phyloP scores from a whole-genome alignment of 1,139 yeast species.

The Sugiyamaella neomexicana region DNA sequence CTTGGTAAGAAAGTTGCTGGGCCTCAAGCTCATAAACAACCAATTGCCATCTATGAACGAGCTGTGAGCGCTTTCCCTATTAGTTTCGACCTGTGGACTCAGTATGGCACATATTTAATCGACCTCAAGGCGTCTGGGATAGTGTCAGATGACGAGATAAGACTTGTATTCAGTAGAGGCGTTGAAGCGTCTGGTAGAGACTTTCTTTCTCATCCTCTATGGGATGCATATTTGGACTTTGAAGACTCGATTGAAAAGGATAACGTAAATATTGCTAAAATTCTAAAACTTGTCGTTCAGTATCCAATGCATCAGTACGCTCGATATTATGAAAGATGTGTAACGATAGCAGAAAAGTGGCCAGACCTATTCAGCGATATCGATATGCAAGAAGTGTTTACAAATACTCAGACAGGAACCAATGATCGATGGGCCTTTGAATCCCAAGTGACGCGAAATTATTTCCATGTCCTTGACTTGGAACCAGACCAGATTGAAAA shows the following conservation, averaged over 20 bases:
- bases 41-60: slow-evolving; percentile 47
- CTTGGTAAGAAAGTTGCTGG: slow-evolving; percentile 37
- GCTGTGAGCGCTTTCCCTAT: slow-evolving; percentile 54
- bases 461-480: slow-evolving; percentile 50
- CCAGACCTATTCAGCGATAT: slow-evolving; percentile 29
- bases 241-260: slow-evolving; percentile 43
- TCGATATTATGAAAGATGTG: slow-evolving; percentile 46
- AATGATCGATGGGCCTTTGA: slow-evolving; percentile 68
- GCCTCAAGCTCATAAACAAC: neutral
- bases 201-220: slow-evolving; percentile 71
- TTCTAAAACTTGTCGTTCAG: slow-evolving; percentile 49
- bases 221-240: slow-evolving; percentile 70
- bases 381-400: slow-evolving; percentile 49
- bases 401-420: slow-evolving; percentile 60
- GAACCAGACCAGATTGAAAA: slow-evolving; percentile 52
- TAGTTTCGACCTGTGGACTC: slow-evolving; percentile 75
- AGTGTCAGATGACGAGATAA: slow-evolving; percentile 16
- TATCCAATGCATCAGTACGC: slow-evolving; percentile 78
- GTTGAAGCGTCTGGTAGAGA: slow-evolving; percentile 66
- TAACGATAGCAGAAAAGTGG: slow-evolving; percentile 29
- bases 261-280: slow-evolving; percentile 20
- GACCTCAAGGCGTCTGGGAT: neutral
- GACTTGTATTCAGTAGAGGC: slow-evolving; percentile 57
- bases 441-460: slow-evolving; percentile 52
- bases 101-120: slow-evolving; percentile 51